These are phyloP conservation scores for Gaeumannomyces tritici DNA, from an alignment of 2,329 filamentous ascomycete species.

Conservation along the genomic window DNA sequence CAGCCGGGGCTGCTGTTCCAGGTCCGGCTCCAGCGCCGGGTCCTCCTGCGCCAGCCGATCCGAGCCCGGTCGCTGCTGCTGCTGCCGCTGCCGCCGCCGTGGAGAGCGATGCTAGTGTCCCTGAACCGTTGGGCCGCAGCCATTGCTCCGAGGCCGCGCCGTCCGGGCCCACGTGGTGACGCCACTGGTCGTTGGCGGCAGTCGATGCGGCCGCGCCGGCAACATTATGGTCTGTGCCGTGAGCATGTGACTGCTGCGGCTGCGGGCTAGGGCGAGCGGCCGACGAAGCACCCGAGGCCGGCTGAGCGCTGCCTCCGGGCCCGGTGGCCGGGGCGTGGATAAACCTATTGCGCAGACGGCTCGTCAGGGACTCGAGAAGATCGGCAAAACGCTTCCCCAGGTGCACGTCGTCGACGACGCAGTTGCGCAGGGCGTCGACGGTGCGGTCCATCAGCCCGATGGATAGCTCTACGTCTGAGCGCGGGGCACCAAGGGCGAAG, in stretches of 20 bases:
- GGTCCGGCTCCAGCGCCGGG: too few species aligned
- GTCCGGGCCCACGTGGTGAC: slow-evolving; percentile 16
- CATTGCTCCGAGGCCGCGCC: not conserved
- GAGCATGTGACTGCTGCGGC: slow-evolving; percentile 2
- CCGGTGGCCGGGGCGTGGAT: slow-evolving; percentile 47
- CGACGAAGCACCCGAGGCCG: slow-evolving; percentile 8
- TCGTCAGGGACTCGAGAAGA: slow-evolving; percentile 68
- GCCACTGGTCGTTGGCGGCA: slow-evolving; percentile 15
- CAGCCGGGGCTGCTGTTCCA: slow-evolving; percentile 8
- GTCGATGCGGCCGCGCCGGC: not conserved
- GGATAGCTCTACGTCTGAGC: slow-evolving; percentile 67
- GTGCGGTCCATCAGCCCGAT: slow-evolving; percentile 67
- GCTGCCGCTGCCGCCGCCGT: not conserved
- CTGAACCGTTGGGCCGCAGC: not conserved
- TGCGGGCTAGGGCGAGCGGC: slow-evolving; percentile 17
- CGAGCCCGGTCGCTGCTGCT: not conserved
- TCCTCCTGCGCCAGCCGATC: not conserved
- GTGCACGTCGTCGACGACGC: slow-evolving; percentile 78
- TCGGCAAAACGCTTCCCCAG: slow-evolving; percentile 78
- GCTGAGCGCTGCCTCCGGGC: slow-evolving; percentile 2
- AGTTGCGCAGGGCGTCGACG: slow-evolving; percentile 64
- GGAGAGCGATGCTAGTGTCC: not conserved
- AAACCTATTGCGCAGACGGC: slow-evolving; percentile 63
- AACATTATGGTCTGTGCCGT: not conserved
- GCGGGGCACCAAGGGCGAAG: slow-evolving; percentile 70